Conservation (phyloP, 2,329 filamentous ascomycete species). For the Diaporthe aspalathi region DNA sequence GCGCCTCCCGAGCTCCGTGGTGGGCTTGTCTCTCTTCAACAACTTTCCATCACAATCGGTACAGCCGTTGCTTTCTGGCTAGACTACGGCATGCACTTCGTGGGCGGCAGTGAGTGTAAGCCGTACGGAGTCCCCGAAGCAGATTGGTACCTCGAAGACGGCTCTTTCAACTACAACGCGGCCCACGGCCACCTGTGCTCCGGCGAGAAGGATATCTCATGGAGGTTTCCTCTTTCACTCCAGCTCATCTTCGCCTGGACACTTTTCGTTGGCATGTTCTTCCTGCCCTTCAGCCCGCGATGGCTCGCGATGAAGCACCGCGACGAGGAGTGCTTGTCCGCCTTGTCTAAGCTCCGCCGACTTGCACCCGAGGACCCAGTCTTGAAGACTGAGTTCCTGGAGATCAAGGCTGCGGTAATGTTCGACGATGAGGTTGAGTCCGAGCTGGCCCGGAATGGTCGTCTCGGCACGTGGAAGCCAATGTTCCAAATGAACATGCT, state of each 20-base stretch:
- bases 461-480: slow-evolving; percentile 39
- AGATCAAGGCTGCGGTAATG: slow-evolving; percentile 45
- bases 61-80: slow-evolving; percentile 40
- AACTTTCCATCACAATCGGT: slow-evolving; percentile 41
- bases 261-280: slow-evolving; percentile 37
- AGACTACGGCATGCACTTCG: slow-evolving; percentile 43
- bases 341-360: slow-evolving; percentile 43
- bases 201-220: slow-evolving; percentile 41
- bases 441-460: slow-evolving; percentile 20
- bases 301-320: slow-evolving; percentile 45
- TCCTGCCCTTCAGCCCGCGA: slow-evolving; percentile 42
- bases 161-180: slow-evolving; percentile 39
- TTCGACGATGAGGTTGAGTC: slow-evolving; percentile 43
- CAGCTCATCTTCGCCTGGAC: slow-evolving; percentile 41
- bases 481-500: slow-evolving; percentile 43
- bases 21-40: slow-evolving; percentile 38
- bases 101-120: slow-evolving; percentile 43
- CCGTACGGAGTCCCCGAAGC: slow-evolving; percentile 41
- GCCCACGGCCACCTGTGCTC: slow-evolving; percentile 42
- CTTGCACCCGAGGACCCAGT: slow-evolving; percentile 41
- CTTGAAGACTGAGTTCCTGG: slow-evolving; percentile 45
- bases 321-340: slow-evolving; percentile 43
- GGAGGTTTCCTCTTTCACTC: slow-evolving; percentile 41
- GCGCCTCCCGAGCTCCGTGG: slow-evolving; percentile 39
- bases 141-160: slow-evolving; percentile 32